Evolutionary conservation across 2,329 filamentous ascomycete genomes (phyloP).

Genomic region (Sordariomycetes sp.): DNA sequence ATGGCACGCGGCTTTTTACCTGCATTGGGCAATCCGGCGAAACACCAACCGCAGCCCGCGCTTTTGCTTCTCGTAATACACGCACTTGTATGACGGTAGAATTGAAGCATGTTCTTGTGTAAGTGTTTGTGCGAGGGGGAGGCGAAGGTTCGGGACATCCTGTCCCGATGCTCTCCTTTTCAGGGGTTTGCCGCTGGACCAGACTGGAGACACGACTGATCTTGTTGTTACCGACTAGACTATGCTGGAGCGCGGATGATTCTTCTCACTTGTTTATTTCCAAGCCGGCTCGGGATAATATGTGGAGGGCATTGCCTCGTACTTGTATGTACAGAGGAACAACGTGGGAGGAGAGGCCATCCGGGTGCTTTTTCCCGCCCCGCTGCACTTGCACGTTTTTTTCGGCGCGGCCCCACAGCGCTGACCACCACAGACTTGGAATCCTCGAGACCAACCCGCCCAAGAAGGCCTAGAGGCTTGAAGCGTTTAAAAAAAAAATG

Average conservation of each 20-base stretch:
- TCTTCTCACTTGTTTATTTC: too few relatives aligned
- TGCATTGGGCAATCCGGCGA: too few relatives aligned
- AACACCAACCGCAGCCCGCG: too few relatives aligned
- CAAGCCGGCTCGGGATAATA: background rate
- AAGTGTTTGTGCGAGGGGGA: background rate
- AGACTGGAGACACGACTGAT: too few relatives aligned
- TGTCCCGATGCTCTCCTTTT: background rate
- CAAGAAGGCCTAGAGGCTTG: too few relatives aligned
- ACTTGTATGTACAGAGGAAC: background rate
- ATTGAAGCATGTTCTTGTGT: background rate
- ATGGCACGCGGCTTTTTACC: too few relatives aligned
- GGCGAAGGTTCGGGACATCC: background rate
- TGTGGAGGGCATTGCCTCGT: background rate
- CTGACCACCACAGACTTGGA: background rate
- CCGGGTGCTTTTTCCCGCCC: constrained; percentile 1
- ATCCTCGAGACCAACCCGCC: too few relatives aligned
- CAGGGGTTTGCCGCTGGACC: too few relatives aligned
- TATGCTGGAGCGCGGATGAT: too few relatives aligned
- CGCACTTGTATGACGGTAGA: background rate
- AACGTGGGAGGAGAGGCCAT: background rate
- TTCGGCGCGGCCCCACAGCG: background rate
- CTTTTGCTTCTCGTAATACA: background rate
- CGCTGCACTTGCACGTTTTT: background rate
- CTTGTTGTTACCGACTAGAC: too few relatives aligned
- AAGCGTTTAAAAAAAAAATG: too few relatives aligned